Conservation (phyloP, 495 filamentous ascomycete genomes). For the Penicillium cataractarum region DNA sequence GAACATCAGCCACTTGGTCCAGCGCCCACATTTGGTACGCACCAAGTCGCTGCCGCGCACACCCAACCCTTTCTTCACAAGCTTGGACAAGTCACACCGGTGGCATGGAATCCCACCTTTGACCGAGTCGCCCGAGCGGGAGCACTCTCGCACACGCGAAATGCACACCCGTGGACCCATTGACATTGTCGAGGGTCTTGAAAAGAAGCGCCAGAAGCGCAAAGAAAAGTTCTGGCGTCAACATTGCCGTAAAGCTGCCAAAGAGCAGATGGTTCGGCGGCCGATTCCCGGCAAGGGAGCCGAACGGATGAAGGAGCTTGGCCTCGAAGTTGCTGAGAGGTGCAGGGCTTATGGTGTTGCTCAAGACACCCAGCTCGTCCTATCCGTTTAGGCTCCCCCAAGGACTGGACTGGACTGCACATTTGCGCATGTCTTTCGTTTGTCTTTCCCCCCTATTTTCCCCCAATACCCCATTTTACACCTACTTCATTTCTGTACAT, state of each 20-base stretch:
- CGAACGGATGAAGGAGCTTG: slow-evolving; percentile 92
- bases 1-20: slow-evolving; percentile 63
- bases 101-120: slow-evolving; percentile 39
- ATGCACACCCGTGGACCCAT: slow-evolving; percentile 79
- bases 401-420: slow-evolving; percentile 12
- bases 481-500: slow-evolving; percentile 39
- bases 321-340: slow-evolving; percentile 77
- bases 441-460: slow-evolving; percentile 19
- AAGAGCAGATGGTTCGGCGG: slow-evolving; percentile 60
- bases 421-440: slow-evolving; percentile 23
- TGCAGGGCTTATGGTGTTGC: slow-evolving; percentile 66
- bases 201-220: slow-evolving; percentile 88
- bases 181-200: slow-evolving; percentile 95
- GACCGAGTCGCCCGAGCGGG: slow-evolving; percentile 40
- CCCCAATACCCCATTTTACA: background rate
- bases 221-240: slow-evolving; percentile 89
- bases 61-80: slow-evolving; percentile 67
- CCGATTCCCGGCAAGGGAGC: slow-evolving; percentile 81
- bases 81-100: slow-evolving; percentile 39
- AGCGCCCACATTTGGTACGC: slow-evolving; percentile 62
- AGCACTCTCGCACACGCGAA: slow-evolving; percentile 46
- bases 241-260: slow-evolving; percentile 69
- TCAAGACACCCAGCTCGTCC: slow-evolving; percentile 71
- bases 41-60: slow-evolving; percentile 81
- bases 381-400: slow-evolving; percentile 66